Percentiles rank a stretch among this genome's conserved stretches.
phyloP scores from a whole-genome alignment of 2,329 filamentous ascomycete species.

The Colletotrichum cereale region DNA sequence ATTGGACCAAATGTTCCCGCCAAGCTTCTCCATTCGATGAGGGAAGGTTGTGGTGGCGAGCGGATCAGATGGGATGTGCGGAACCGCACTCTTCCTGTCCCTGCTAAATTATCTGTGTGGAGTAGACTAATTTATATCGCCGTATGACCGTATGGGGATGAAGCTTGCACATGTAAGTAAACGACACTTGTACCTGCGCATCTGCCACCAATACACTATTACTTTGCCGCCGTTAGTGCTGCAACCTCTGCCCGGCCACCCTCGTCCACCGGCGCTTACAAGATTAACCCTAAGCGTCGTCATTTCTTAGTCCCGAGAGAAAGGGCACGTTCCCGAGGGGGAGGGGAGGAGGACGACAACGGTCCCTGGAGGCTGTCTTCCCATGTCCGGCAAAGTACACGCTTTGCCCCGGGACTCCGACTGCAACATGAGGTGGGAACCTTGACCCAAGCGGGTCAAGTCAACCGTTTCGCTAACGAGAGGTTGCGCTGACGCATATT shows the following conservation, averaged over 20 bases:
- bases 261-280: constrained; percentile 39
- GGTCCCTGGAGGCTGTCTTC: constrained; percentile 13
- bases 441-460: constrained; percentile 24
- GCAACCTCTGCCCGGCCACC: constrained; percentile 32
- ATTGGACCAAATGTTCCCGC: not conserved
- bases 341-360: constrained; percentile 21
- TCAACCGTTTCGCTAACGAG: constrained; percentile 22
- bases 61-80: constrained; percentile 1
- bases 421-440: constrained; percentile 36
- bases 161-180: constrained; percentile 7
- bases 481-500: constrained; percentile 27
- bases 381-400: constrained; percentile 31
- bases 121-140: not conserved
- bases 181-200: constrained; percentile 24
- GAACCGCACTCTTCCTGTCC: not conserved
- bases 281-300: constrained; percentile 37
- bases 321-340: constrained; percentile 19
- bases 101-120: too few relatives aligned
- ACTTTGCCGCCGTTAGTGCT: constrained; percentile 36
- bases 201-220: not conserved
- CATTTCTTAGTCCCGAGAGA: constrained; percentile 36
- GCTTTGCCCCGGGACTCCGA: constrained; percentile 35
- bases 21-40: not conserved
- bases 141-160: not conserved
- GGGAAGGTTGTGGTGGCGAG: not conserved